Conservation (phyloP, 2,329 filamentous ascomycete species). For the Claviceps monticola region DNA sequence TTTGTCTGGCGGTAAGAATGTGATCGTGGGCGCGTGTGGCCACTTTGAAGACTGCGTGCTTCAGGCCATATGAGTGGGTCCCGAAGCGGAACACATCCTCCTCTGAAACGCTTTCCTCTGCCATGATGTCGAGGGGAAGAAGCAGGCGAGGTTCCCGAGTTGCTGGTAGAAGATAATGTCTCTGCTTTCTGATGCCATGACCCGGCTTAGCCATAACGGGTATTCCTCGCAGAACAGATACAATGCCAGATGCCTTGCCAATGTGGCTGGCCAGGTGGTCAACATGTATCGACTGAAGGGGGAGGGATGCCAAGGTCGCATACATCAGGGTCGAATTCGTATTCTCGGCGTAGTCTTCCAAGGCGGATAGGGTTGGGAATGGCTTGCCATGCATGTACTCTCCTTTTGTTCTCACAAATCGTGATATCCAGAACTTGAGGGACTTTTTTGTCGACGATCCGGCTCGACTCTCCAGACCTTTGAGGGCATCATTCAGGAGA, state of each 20-base stretch:
- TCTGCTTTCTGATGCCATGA: slow-evolving; percentile 30
- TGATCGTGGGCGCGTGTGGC: slow-evolving; percentile 93
- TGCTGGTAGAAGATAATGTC: slow-evolving; percentile 22
- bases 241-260: slow-evolving; percentile 84
- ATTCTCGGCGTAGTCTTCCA: slow-evolving; percentile 86
- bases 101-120: slow-evolving; percentile 63
- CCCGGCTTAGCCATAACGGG: slow-evolving; percentile 71
- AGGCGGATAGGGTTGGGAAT: slow-evolving; percentile 54
- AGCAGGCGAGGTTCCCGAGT: slow-evolving; percentile 45
- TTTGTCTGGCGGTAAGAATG: slow-evolving; percentile 82
- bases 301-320: slow-evolving; percentile 65
- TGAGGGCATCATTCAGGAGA: slow-evolving; percentile 60
- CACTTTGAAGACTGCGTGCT: slow-evolving; percentile 82
- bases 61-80: slow-evolving; percentile 62
- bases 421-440: slow-evolving; percentile 59
- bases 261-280: slow-evolving; percentile 93
- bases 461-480: slow-evolving; percentile 38
- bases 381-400: slow-evolving; percentile 73
- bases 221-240: slow-evolving; percentile 72
- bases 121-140: slow-evolving; percentile 82
- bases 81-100: slow-evolving; percentile 81
- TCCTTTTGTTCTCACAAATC: slow-evolving; percentile 70
- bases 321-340: slow-evolving; percentile 92
- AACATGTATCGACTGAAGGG: slow-evolving; percentile 66
- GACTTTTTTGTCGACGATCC: slow-evolving; percentile 30